Base-by-base conservation (phyloP, 148 eudicot genomes). In the Spergularia marina region DNA sequence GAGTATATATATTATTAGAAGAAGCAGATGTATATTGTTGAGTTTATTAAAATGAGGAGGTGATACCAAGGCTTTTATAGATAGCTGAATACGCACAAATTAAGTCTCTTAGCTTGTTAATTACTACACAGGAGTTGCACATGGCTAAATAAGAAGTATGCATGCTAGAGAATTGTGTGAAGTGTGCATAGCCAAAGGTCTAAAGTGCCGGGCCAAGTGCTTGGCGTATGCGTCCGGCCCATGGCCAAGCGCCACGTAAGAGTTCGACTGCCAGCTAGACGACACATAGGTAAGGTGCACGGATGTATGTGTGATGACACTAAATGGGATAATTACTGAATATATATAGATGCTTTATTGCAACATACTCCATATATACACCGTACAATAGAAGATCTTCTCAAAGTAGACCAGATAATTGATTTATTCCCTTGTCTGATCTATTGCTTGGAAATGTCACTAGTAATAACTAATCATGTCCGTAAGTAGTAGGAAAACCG, bases 121-220 rank as follows among this genome's bases (percentile, higher is more conserved):
- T 30, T 2, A 30, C 36, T 30, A 30, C 36, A 30, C 36, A 30
- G 36, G 36, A 1, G 40, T 25, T 61, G 11, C 15, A 25, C 65
- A 61, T 23, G 65, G 16, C 65, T 3, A 9, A 18, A 7, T 16
- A 10, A 30, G 10, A 57, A 57, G 40, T 12, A 25, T 6, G 14
- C 25, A 25, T 36, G 34, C 4, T 30, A 61, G 53, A 44, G 44
- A 13, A 52, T 44, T 21, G 6, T 41, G 14, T 47, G 70, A 53
- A 67, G 51, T 47, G 70, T 47, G 70, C 70, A 21, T 51, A 18
- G 47, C 73, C 21, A 1, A 52, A 52, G 55, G 73, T 40, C 15
- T 51, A 44, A 44, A 44, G 49, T 5, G 49, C 49, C 0, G 8
- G 5, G 49, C 49, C 49, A 9, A 44, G 49, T 44, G 49, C 49